Base-by-base conservation (phyloP, 2,329 filamentous ascomycete species). In the Colletotrichum brevisporum region DNA sequence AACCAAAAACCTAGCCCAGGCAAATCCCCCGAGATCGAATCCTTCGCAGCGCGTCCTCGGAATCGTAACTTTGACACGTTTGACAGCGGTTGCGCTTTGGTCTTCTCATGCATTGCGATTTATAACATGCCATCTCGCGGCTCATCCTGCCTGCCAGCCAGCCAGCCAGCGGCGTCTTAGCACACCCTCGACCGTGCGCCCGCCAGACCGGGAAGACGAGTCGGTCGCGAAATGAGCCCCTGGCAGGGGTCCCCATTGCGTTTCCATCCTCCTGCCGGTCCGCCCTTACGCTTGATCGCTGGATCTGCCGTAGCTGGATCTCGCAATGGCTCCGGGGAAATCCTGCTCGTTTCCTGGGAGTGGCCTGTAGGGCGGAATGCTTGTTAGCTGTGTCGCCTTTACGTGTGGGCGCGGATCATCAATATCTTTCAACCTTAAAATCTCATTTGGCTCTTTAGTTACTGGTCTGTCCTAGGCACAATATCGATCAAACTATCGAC, bases 201-300 rank as follows among this genome's bases (percentile, higher is more conserved):
- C 64, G 52, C 31, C 58, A 39, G 18, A 24, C 59, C 36, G 45
- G 39, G 39, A 47, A 15, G 54, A 21, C n/a, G 56, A 36, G n/a
- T 53, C 55, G 51, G 63, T 57, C 45, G 36, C 26, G 45, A 69
- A 61, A 69, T 69, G 67, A 69, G 63, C 52, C 56, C 54, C 51
- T 56, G 45, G 27, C 63, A 52, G 62, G 60, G 61, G 51, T 21
- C 67, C 67, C 56, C 67, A 55, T 48, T 18, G 53, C 43, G 36
- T 18, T 61, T 58, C 54, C 51, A 45, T 24, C 52, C 45, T 26
- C 26, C 45, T 15, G 9, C 27, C 31, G 45, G 52, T 18, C 62
- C 55, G 45, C 55, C 27, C 13, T 27, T 9, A 50, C 21, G 41
- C 41, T 57, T 53, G 26, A 63, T 56, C 60, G 59, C 26, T 24